Conservation (phyloP, 2,329 filamentous ascomycete species). For the Anisogramma anomala region DNA sequence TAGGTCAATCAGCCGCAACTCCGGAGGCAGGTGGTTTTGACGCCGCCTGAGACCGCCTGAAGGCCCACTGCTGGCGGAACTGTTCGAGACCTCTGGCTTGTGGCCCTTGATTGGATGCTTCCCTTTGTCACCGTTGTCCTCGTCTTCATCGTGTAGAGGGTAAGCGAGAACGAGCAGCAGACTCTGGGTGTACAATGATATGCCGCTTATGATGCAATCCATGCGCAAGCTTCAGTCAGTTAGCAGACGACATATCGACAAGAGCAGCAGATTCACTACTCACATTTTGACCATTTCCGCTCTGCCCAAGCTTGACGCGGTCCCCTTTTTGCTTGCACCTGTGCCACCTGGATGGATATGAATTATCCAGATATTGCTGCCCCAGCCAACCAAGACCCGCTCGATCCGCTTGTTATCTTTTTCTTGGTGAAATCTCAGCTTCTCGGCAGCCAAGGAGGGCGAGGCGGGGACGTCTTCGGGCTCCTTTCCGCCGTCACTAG, state of each 20-base stretch:
- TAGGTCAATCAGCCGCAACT: slow-evolving; percentile 83
- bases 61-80: slow-evolving; percentile 44
- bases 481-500: slow-evolving; percentile 46
- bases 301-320: slow-evolving; percentile 61
- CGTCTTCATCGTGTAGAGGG: slow-evolving; percentile 62
- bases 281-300: slow-evolving; percentile 90
- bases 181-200: slow-evolving; percentile 90
- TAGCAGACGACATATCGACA: slow-evolving; percentile 14
- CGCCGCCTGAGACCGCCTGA: slow-evolving; percentile 56
- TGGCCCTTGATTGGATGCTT: slow-evolving; percentile 27
- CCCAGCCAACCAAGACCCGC: slow-evolving; percentile 87
- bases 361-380: slow-evolving; percentile 89
- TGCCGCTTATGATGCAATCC: slow-evolving; percentile 94
- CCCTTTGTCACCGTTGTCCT: slow-evolving; percentile 32
- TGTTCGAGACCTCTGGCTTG: slow-evolving; percentile 31
- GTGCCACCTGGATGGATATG: slow-evolving; percentile 71
- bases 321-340: slow-evolving; percentile 52
- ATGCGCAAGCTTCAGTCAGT: slow-evolving; percentile 61
- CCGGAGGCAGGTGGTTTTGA: slow-evolving; percentile 72
- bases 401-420: slow-evolving; percentile 46
- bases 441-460: slow-evolving; percentile 34
- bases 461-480: slow-evolving; percentile 21
- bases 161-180: slow-evolving; percentile 87
- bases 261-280: slow-evolving; percentile 28
- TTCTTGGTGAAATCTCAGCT: slow-evolving; percentile 37